These are phyloP conservation scores for Penicillium samsonianum DNA, from an alignment of 495 filamentous ascomycete species.

Conservation along the genomic window DNA sequence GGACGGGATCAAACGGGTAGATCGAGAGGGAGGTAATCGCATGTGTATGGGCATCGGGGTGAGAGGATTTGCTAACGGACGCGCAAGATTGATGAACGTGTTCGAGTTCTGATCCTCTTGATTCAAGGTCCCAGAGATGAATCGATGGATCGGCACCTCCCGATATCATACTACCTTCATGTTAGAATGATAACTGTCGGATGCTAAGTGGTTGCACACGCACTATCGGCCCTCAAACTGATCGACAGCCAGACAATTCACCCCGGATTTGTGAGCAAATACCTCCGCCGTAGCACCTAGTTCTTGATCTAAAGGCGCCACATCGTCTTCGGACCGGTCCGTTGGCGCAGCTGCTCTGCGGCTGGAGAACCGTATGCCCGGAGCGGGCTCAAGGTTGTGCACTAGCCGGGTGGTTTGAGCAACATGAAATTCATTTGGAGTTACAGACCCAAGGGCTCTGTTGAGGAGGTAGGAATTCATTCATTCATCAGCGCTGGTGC, in stretches of 20 bases:
- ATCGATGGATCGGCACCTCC: conserved; percentile 80
- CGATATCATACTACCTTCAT: conserved; percentile 66
- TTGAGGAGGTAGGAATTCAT: conserved; percentile 82
- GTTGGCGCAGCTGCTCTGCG: conserved; percentile 39
- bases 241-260: conserved; percentile 74
- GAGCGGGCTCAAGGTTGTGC: conserved; percentile 60
- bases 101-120: conserved; percentile 36
- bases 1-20: conserved; percentile 79
- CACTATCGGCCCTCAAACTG: conserved; percentile 76
- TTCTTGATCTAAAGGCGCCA: conserved; percentile 20
- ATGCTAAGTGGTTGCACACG: conserved; percentile 25
- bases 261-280: conserved; percentile 72
- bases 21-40: conserved; percentile 84
- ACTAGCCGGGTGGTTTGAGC: conserved; percentile 63
- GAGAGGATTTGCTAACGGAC: conserved; percentile 44
- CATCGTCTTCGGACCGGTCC: conserved; percentile 16
- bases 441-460: conserved; percentile 64
- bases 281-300: conserved; percentile 31
- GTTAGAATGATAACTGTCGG: conserved; percentile 6
- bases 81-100: conserved; percentile 54
- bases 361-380: conserved; percentile 67
- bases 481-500: conserved; percentile 47
- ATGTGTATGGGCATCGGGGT: conserved; percentile 62
- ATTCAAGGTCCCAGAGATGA: conserved; percentile 80
- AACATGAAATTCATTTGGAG: conserved; percentile 60